Evolutionary conservation across 345 rosid genomes (phyloP).

Genomic region (Eucalyptus camaldulensis): DNA sequence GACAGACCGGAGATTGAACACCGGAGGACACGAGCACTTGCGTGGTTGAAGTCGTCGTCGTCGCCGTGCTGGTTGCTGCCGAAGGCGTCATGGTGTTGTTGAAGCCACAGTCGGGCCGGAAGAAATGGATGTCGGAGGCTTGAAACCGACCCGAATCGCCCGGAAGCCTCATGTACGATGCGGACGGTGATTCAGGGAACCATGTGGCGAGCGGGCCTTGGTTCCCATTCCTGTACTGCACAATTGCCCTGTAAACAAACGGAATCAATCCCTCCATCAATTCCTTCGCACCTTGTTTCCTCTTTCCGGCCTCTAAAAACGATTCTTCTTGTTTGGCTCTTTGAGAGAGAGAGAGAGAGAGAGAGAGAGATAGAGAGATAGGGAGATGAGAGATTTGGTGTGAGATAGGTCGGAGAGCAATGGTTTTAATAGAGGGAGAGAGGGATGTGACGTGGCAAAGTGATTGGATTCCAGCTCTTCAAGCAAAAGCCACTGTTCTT

Average conservation of each 20-base stretch:
- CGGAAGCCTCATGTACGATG: conserved; percentile 73
- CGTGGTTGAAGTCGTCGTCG: background rate
- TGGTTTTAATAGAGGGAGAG: conserved; percentile 11
- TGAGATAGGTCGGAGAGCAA: background rate
- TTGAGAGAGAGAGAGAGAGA: too few species aligned
- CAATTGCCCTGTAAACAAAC: conserved; percentile 44
- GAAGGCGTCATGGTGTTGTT: background rate
- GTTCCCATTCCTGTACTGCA: conserved; percentile 52
- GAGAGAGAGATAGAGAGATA: background rate
- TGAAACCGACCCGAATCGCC: conserved; percentile 79
- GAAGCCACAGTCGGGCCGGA: conserved; percentile 27
- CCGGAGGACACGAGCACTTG: conserved; percentile 37
- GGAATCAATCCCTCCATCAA: conserved; percentile 88
- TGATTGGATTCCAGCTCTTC: conserved; percentile 18
- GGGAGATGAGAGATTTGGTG: background rate
- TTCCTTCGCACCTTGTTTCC: background rate
- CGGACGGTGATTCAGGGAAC: conserved; percentile 50
- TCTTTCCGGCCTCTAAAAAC: background rate
- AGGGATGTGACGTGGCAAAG: conserved; percentile 37
- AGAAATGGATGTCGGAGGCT: conserved; percentile 27
- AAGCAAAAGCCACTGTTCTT: conserved; percentile 18
- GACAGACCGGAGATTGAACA: conserved; percentile 46
- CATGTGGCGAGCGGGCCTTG: conserved; percentile 23
- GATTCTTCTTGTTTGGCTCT: background rate
- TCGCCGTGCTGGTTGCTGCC: background rate